These are phyloP conservation scores for Neostapfia colusana DNA, from an alignment of 176 grass and related monocot species.

Conservation along the genomic window DNA sequence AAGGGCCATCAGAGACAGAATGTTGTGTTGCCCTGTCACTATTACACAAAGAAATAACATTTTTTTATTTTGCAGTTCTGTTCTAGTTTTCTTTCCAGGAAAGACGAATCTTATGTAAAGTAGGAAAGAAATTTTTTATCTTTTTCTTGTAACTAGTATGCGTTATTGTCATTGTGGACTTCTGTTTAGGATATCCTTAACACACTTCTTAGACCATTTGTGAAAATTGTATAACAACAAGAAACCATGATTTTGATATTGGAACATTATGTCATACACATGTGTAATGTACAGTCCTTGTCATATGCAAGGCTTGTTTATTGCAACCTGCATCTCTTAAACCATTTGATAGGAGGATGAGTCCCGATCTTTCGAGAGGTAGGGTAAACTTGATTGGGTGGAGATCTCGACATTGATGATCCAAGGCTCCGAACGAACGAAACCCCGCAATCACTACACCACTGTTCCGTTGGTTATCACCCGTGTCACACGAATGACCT, in stretches of 20 bases:
- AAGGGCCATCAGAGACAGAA: not conserved
- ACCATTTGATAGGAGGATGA: too few relatives aligned
- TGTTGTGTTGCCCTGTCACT: not conserved
- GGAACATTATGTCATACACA: not conserved
- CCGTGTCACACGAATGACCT: too few relatives aligned
- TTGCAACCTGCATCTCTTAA: not conserved
- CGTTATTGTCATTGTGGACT: not conserved
- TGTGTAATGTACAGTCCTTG: not conserved
- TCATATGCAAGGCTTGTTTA: not conserved
- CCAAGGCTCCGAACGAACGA: too few relatives aligned
- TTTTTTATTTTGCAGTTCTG: not conserved
- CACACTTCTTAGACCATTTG: not conserved
- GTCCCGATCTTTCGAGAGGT: too few relatives aligned
- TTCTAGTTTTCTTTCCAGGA: not conserved
- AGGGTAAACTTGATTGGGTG: too few relatives aligned
- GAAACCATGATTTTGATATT: not conserved
- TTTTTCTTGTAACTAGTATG: not conserved
- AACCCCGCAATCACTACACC: too few relatives aligned
- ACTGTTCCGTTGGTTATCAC: too few relatives aligned
- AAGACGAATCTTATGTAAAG: not conserved
- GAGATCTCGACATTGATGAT: too few relatives aligned
- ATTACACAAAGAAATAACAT: not conserved
- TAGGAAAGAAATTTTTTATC: not conserved
- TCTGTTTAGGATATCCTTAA: conserved; percentile 14
- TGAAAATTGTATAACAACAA: not conserved